Conservation (phyloP, 805 yeast genomes). For the Metschnikowia baotianmanensis region DNA sequence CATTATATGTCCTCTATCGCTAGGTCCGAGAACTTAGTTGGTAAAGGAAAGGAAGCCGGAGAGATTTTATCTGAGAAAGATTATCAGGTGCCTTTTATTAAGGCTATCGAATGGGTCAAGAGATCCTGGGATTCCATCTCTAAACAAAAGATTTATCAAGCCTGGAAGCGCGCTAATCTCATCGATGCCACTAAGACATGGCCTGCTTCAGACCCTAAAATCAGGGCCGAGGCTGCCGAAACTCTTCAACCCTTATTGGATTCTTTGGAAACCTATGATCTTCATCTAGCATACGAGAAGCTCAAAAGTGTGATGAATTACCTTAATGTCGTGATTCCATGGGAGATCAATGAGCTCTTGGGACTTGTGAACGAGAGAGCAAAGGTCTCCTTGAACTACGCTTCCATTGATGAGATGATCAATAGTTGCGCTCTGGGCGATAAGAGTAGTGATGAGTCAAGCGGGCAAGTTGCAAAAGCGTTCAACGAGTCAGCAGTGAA, state of each 20-base stretch:
- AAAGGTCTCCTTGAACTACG: constrained; percentile 44
- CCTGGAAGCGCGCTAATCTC: constrained; percentile 38
- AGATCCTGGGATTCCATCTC: constrained; percentile 51
- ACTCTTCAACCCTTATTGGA: constrained; percentile 14
- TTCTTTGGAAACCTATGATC: constrained; percentile 16
- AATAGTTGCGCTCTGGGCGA: constrained; percentile 57
- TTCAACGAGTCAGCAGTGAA: background rate
- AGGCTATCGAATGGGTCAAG: constrained; percentile 58
- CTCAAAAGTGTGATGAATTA: constrained; percentile 44
- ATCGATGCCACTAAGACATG: constrained; percentile 28
- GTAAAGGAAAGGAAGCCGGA: constrained; percentile 2
- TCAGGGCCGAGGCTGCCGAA: constrained; percentile 15
- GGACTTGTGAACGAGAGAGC: constrained; percentile 48
- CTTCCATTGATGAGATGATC: constrained; percentile 59
- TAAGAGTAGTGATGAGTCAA: constrained; percentile 2
- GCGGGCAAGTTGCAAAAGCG: background rate
- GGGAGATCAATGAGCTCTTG: constrained; percentile 56
- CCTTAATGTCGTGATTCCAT: constrained; percentile 50
- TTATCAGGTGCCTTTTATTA: constrained; percentile 49
- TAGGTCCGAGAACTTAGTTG: constrained; percentile 1
- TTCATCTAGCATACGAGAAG: constrained; percentile 37
- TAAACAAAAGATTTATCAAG: constrained; percentile 28
- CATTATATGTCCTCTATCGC: constrained; percentile 9
- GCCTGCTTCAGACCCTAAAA: constrained; percentile 24
- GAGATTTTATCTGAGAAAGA: constrained; percentile 39